Base-by-base conservation (phyloP, 306 rosid species). In the Acacia melanoxylon region DNA sequence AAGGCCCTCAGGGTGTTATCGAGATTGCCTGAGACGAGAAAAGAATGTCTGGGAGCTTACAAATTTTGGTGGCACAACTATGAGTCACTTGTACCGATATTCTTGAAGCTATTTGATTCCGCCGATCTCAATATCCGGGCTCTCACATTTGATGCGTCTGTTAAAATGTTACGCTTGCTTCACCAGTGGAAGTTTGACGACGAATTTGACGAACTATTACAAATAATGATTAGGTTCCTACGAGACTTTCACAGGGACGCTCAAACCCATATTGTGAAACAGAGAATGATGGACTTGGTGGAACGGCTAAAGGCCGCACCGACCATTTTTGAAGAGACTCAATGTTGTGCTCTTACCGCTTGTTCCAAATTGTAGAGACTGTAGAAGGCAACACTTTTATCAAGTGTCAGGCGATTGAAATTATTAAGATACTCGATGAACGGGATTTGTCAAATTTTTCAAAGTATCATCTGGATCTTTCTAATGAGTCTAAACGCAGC, bases 1-100 rank as follows among this genome's bases (percentile, higher is more conserved):
- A 72, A 70, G 63, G 87, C 84, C 44, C 62, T 84, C 24, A 8
- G 8, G 52, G 1, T 84, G 33, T 27, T 84, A 58, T 10, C 48
- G 29, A 59, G 19, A 35, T 2, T 80, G 14, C 79, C 87, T 0
- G 20, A 59, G 62, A 41, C 15, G 3, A 58, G 40, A 17, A 40
- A 14, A 25, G 61, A 54, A 20, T 19, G 63, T n/a, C 63, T 20
- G 0, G 63, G 63, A n/a, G 63, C 63, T 3, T 56, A 56, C 27
- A 48, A 12, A 7, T 78, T 77, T 3, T 83, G 86, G 86, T 1
- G 56, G 33, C 19, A 15, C 49, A 61, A 71, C 4, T 63, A 14
- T 31, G 7, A 27, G 9, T 11, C 45, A 9, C 71, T 80, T 10
- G 4, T 40, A 1, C 4, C 0, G 8, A 52, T 1, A 3, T 4